Evolutionary conservation across 2,329 filamentous ascomycete species (phyloP).

Genomic region (Aquanectria penicillioides): DNA sequence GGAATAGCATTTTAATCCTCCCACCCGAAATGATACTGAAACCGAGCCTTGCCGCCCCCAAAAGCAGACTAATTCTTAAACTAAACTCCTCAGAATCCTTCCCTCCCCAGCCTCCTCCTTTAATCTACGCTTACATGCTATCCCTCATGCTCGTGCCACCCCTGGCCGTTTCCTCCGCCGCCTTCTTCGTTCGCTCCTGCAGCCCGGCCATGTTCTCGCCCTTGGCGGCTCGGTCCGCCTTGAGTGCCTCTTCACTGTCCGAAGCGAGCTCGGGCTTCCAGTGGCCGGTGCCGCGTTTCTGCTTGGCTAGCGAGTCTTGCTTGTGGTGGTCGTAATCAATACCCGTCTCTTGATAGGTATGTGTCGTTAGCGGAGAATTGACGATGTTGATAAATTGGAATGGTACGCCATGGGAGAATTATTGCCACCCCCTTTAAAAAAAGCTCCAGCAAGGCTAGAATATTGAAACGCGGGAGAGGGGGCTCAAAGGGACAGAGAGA

Average conservation of each 20-base stretch:
- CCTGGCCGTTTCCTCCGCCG: constrained; percentile 58
- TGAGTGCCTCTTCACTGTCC: constrained; percentile 81
- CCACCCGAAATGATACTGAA: no score
- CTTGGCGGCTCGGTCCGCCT: constrained; percentile 65
- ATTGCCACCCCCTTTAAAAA: no score
- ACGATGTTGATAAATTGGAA: background rate
- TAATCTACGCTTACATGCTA: constrained; percentile 45
- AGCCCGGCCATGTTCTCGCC: constrained; percentile 57
- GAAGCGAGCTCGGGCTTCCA: constrained; percentile 84
- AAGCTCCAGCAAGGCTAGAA: no score
- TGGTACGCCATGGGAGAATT: background rate
- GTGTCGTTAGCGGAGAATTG: background rate
- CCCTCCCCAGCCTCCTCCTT: background rate
- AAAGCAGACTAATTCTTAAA: background rate
- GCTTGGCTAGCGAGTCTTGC: constrained; percentile 70
- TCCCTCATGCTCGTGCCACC: constrained; percentile 60
- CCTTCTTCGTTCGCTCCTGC: constrained; percentile 68
- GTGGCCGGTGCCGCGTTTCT: constrained; percentile 74
- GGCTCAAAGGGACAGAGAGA: background rate
- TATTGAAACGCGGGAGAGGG: background rate
- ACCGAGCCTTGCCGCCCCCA: no score
- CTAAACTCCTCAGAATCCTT: background rate
- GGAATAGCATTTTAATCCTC: no score
- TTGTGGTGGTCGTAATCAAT: constrained; percentile 67
- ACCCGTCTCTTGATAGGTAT: constrained; percentile 51